These are phyloP conservation scores for Fusarium verticillioides DNA, from an alignment of 2,329 filamentous ascomycete species.

Conservation along the genomic window DNA sequence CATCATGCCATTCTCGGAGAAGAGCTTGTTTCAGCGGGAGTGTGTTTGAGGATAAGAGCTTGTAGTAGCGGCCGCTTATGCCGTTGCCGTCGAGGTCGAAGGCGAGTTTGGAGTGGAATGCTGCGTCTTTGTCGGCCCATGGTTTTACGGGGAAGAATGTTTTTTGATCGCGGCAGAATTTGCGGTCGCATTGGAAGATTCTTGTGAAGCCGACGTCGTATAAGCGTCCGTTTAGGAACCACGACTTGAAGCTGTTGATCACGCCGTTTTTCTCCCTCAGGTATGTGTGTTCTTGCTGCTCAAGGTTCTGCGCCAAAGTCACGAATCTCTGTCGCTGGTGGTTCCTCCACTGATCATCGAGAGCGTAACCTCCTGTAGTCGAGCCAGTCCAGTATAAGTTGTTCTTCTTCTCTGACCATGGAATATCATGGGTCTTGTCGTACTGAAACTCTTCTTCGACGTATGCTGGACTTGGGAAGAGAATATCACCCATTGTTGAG, in stretches of 20 bases:
- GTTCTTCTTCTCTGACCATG: conserved; percentile 61
- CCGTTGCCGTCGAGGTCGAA: conserved; percentile 68
- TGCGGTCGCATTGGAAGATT: conserved; percentile 57
- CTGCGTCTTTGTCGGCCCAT: conserved; percentile 50
- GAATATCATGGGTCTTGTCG: conserved; percentile 51
- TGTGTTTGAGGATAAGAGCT: conserved; percentile 59
- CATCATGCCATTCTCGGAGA: conserved; percentile 68
- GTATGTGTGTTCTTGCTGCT: conserved; percentile 46
- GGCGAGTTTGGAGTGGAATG: conserved; percentile 54
- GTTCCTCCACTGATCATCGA: conserved; percentile 50
- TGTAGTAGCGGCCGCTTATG: conserved; percentile 64
- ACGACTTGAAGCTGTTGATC: conserved; percentile 34
- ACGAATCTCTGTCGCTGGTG: conserved; percentile 63
- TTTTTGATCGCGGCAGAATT: conserved; percentile 51
- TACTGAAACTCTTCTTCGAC: conserved; percentile 57
- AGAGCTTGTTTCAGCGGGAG: conserved; percentile 63
- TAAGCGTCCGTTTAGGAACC: conserved; percentile 51
- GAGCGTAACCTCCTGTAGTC: conserved; percentile 60
- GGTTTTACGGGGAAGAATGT: conserved; percentile 46
- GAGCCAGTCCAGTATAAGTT: conserved; percentile 68
- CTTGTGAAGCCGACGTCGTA: conserved; percentile 59
- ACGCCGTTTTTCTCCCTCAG: conserved; percentile 41
- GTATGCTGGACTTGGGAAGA: conserved; percentile 64
- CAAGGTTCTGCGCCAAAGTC: conserved; percentile 49
- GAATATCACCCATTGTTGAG: conserved; percentile 62